Evolutionary conservation across 108 stramenopile species (phyloP).

Genomic region (Pseudonitzschia delicatissima): DNA sequence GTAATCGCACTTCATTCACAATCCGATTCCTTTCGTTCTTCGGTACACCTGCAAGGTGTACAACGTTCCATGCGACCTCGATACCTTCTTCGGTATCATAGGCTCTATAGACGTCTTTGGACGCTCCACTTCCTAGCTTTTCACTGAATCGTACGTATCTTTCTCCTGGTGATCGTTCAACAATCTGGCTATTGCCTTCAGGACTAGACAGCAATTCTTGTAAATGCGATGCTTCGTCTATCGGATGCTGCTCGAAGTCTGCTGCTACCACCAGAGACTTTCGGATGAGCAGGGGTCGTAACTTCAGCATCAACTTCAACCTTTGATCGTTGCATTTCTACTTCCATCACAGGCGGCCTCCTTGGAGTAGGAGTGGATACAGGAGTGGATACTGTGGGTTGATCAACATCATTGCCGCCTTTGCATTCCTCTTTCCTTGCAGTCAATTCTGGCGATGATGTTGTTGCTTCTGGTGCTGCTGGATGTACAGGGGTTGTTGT

Average conservation of each 20-base stretch:
- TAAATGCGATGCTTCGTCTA: constrained; percentile 2
- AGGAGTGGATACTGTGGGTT: background rate
- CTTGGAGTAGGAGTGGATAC: background rate
- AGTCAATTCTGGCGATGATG: background rate
- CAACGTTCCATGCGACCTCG: constrained; percentile 98
- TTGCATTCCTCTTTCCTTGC: background rate
- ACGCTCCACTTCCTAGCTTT: constrained; percentile 92
- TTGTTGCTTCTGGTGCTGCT: background rate
- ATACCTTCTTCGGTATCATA: constrained; percentile 97
- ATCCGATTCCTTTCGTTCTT: constrained; percentile 87
- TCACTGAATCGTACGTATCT: constrained; percentile 95
- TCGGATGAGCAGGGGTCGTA: background rate
- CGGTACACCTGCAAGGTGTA: constrained; percentile 86
- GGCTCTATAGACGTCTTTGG: constrained; percentile 94
- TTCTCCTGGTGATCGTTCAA: constrained; percentile 85
- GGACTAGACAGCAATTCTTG: constrained; percentile 29
- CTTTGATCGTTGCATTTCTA: constrained; percentile 1
- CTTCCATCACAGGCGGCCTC: background rate
- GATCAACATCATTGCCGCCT: background rate
- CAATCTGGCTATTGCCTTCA: constrained; percentile 48
- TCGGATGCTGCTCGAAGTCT: background rate
- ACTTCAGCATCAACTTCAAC: background rate
- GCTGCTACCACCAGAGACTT: background rate
- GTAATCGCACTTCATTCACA: constrained; percentile 94
- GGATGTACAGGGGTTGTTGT: no score